Conservation (phyloP, 1,284 basidiomycete species). For the Tremellales sp. region DNA sequence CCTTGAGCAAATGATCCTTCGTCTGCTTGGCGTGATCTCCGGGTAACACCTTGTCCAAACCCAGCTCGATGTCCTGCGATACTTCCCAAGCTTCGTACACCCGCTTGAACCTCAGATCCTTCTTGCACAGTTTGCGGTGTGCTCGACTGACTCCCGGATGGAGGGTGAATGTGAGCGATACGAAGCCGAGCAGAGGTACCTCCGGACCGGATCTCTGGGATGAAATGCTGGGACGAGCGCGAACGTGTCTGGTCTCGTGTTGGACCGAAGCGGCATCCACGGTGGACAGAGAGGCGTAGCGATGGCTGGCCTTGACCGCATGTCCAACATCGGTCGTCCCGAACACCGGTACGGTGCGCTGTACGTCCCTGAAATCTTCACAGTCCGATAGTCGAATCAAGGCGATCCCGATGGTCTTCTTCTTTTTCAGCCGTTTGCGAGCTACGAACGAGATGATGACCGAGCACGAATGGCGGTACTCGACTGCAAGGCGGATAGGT, state of each 20-base stretch:
- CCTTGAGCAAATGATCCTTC: not conserved
- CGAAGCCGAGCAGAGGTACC: constrained; percentile 24
- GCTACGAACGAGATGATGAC: constrained; percentile 38
- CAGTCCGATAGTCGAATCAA: constrained; percentile 31
- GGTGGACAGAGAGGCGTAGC: constrained; percentile 4
- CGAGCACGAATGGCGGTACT: constrained; percentile 46
- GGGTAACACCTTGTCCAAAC: constrained; percentile 1
- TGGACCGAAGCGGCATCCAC: not conserved
- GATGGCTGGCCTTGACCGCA: constrained; percentile 13
- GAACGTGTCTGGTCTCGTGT: not conserved
- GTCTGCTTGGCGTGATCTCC: not conserved
- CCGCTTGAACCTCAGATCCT: constrained; percentile 35
- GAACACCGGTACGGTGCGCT: constrained; percentile 32
- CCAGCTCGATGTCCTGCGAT: constrained; percentile 19
- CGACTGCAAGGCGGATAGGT: constrained; percentile 34
- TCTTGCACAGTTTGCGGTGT: constrained; percentile 38
- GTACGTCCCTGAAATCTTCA: constrained; percentile 24
- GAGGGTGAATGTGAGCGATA: constrained; percentile 30
- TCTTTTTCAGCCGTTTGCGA: constrained; percentile 36
- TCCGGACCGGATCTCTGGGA: not conserved
- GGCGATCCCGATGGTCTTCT: constrained; percentile 32
- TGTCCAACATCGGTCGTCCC: constrained; percentile 30
- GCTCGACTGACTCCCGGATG: constrained; percentile 37
- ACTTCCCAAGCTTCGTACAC: constrained; percentile 47
- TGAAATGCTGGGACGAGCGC: not conserved